Evolutionary conservation across 768 basidiomycete species (phyloP).

Genomic region (Lactifluus pinguis): DNA sequence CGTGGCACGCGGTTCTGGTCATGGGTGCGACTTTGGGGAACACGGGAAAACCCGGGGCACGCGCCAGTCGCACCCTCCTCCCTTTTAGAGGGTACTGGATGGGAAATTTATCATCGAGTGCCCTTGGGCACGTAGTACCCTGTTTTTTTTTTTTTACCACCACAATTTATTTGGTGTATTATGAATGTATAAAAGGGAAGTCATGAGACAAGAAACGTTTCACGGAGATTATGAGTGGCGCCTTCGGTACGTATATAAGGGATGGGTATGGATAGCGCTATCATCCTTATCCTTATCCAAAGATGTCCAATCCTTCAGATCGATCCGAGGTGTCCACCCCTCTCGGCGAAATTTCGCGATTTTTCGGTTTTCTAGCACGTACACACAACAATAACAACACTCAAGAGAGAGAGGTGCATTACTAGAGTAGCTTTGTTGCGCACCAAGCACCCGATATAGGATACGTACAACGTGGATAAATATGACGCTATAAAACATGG

Average conservation of each 20-base stretch:
- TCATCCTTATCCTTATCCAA: neutral
- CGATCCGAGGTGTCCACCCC: constrained; percentile 2
- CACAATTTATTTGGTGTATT: constrained; percentile 9
- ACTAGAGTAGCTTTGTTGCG: constrained; percentile 19
- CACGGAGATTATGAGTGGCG: neutral
- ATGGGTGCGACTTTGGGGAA: neutral
- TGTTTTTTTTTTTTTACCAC: constrained; percentile 12
- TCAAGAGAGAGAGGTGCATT: constrained; percentile 4
- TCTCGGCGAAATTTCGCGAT: neutral
- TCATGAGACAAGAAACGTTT: constrained; percentile 12
- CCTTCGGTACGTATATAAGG: neutral
- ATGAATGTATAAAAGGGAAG: neutral
- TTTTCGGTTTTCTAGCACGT: too few species aligned
- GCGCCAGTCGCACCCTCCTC: neutral
- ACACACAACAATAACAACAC: too few species aligned
- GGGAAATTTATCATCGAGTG: constrained; percentile 1
- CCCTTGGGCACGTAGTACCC: constrained; percentile 5
- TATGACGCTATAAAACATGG: constrained; percentile 27
- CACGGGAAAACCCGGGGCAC: neutral
- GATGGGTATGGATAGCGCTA: too few species aligned
- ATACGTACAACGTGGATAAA: constrained; percentile 23
- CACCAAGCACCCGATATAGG: constrained; percentile 18
- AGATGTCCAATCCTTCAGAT: neutral
- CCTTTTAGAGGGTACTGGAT: neutral
- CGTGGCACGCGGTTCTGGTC: too few species aligned